Evolutionary conservation across 2,329 filamentous ascomycete species (phyloP), one percentile per base, ranked within the genome.

Genomic region (Didymella segeticola): DNA sequence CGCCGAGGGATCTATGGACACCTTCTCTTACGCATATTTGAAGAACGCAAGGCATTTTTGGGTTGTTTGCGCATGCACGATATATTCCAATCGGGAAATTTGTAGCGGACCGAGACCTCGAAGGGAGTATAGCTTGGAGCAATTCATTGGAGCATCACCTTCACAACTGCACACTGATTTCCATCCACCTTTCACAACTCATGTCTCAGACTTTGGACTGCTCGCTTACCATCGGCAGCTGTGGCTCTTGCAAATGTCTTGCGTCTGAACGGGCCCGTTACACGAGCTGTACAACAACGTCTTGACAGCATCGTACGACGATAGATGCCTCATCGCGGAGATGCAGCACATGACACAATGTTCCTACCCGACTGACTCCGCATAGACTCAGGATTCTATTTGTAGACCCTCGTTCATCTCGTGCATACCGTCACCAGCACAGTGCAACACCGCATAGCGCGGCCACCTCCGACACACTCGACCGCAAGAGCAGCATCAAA

Each of bases 61-160:
- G 46, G 30, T 39, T 25, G 29, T 34, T 34, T 45, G 36, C 36
- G 41, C 36, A 46, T 46, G 39, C 37, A 34, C 25, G 23, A 27
- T 30, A 26, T 19, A 23, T 42, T 51, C 25, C 15, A 37, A 31
- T 45, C 37, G 41, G 34, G 34, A 25, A 26, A 19, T 41, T 47
- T 43, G 25, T 49, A 30, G 45, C 30, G 43, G 27, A 43, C 17
- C n/a, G 49, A 53, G 26, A 48, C 23, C 23, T 41, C 43, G 37
- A 50, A 34, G 41, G 36, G 29, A 36, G 29, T 30, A 34, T 45
- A 31, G 41, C 36, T 50, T 47, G 30, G 27, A 33, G 34, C 51
- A 37, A 47, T 31, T 46, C 27, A 50, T 46, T 36, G 19, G 5
- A 33, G 27, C 45, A 46, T 48, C 54, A 47, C 29, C 39, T 51